phyloP scores from a whole-genome alignment of 2,329 filamentous ascomycete genomes.

The Fusarium haematococcum region DNA sequence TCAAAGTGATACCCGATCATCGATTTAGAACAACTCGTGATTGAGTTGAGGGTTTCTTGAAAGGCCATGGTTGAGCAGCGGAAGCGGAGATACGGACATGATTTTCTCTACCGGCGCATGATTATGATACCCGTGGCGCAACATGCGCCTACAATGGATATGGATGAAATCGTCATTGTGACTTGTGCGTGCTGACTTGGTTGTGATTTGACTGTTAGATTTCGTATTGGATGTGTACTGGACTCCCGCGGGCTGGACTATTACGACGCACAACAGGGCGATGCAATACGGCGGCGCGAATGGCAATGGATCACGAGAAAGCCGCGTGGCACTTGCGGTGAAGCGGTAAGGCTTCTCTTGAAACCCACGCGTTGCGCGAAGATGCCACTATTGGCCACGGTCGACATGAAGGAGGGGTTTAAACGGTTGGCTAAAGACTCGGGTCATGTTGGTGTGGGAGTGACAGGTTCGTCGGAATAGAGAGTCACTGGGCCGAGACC shows the following conservation, averaged over 20 bases:
- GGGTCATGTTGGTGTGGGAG: not conserved
- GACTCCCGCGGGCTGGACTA: not conserved
- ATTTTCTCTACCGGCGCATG: constrained; percentile 18
- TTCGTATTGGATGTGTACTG: constrained; percentile 2
- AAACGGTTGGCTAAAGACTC: not conserved
- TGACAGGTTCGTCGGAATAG: constrained; percentile 25
- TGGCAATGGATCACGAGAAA: not conserved
- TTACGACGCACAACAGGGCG: not conserved
- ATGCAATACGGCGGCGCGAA: not conserved
- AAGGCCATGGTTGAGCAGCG: not conserved
- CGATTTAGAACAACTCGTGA: not conserved
- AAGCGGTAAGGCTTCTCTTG: constrained; percentile 13
- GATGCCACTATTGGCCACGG: constrained; percentile 25
- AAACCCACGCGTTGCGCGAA: constrained; percentile 21
- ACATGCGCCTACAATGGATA: constrained; percentile 21
- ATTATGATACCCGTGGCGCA: constrained; percentile 43
- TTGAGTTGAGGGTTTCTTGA: not conserved
- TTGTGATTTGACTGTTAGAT: constrained; percentile 2
- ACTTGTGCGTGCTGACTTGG: constrained; percentile 3
- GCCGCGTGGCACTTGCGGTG: not conserved
- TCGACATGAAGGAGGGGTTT: not conserved
- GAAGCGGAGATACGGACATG: not conserved
- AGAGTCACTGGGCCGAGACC: not conserved
- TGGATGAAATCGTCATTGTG: not conserved
- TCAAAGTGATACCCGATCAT: not conserved